Base-by-base conservation (phyloP, 2,329 filamentous ascomycete genomes). In the Remersonia thermophila region DNA sequence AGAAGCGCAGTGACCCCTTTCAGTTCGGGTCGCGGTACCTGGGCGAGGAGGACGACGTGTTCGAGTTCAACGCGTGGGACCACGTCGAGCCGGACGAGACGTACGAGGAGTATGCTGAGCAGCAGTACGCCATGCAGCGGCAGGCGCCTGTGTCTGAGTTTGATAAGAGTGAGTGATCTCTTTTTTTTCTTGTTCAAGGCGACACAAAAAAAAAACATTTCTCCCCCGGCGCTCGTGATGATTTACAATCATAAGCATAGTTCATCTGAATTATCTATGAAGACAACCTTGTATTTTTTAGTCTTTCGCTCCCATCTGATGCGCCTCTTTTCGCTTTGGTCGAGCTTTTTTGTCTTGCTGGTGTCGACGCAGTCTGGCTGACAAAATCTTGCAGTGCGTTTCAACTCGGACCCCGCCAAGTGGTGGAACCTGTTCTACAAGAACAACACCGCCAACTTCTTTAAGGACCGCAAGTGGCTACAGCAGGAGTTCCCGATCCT, bases 341-440 rank as follows among this genome's bases (percentile, higher is more conserved):
- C 38, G 25, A 33, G 29, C 13, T 37, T 37, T 32, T 18, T 26
- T 27, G 33, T 32, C 32, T 28, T 15, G 15, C n/a, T n/a, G n/a
- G n/a, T n/a, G n/a, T n/a, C n/a, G n/a, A n/a, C n/a, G n/a, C n/a
- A n/a, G n/a, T n/a, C n/a, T 27, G 25, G 7, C 7, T 27, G 43
- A 55, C 66, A 71, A 58, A 73, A 43, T 26, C 17, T 45, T 41
- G 50, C 51, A 82, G 77, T 65, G 50, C 82, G 85, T 47, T 95
- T 95, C 67, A 96, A 95, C 56, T 66, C 70, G 31, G 75, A 93
- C 46, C 91, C 91, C 1, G 87, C 84, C 43, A 93, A 86, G 59
- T 96, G 86, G 84, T 98, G 91, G 91, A 91, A 98, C 53, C 65
- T 82, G 37, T 98, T 98, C 62, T 98, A 98, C 67, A 87, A 91